Evolutionary conservation across 2,329 filamentous ascomycete species (phyloP), one percentile per base, ranked within the genome.

Genomic region (Claviceps sp.): DNA sequence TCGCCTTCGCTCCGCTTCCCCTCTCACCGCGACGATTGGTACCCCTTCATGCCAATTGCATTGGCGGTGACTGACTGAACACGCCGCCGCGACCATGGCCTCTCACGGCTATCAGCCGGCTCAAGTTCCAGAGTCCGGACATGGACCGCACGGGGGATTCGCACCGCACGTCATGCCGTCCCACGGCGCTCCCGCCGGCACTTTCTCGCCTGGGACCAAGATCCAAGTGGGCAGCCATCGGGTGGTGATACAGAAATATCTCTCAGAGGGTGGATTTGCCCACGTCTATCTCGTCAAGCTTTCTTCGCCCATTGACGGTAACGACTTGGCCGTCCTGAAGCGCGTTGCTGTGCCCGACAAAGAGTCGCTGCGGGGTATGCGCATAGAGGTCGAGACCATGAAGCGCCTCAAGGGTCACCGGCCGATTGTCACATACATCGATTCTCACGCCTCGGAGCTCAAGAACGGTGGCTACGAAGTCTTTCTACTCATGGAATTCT

Each of bases 321-420:
- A 85, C 57, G 86, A 94, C 60, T 75, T 82, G 61, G 89, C 88
- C 13, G 90, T 96, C 48, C 74, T 96, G 63, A 96, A 98, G 76
- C 79, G 93, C 64, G 93, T 98, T 54, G 93, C 93, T 39, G 93
- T 97, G 50, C 89, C 93, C 37, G 93, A 98, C 70, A 96, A 95
- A 76, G 87, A 95, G 58, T 82, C 91, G 54, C 75, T 98, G 70
- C 87, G 88, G 56, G 90, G 87, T 68, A 97, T 98, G 93, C 84
- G 93, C 68, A 97, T 84, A 59, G 93, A 98, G 75, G 93, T 98
- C 60, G 93, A 98, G 73, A 98, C 93, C 14, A 98, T 98, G 93
- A 98, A 98, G 82, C 90, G 93, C 70, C 78, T 98, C 61, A 95
- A 95, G 75, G 93, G 93, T 53, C 93, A 97, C 76, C 82, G 84